These are phyloP conservation scores for Pichia ethanolica DNA, from an alignment of 805 yeast genomes.

Conservation along the genomic window DNA sequence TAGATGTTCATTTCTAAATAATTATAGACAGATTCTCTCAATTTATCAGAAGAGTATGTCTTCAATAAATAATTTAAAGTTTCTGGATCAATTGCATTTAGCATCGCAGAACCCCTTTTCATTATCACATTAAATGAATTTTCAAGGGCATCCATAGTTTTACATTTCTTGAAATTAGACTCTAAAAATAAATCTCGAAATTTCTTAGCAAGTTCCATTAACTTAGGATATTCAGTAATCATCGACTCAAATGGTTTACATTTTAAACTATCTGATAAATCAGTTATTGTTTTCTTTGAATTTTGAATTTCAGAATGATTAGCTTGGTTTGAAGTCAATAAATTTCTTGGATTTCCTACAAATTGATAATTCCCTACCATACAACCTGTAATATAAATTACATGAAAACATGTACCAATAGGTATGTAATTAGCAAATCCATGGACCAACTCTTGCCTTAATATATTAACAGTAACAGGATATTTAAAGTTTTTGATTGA, in stretches of 20 bases:
- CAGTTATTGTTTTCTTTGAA: neutral
- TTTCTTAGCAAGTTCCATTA: neutral
- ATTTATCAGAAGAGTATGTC: constrained; percentile 24
- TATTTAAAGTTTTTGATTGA: constrained; percentile 53
- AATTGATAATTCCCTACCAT: constrained; percentile 33
- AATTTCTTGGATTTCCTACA: neutral
- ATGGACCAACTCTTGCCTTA: constrained; percentile 39
- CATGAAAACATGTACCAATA: constrained; percentile 45
- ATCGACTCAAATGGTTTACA: constrained; percentile 1
- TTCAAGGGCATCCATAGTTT: constrained; percentile 2
- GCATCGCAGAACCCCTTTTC: constrained; percentile 22
- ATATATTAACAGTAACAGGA: constrained; percentile 37
- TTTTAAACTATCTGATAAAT: too few relatives aligned
- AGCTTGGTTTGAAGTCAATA: neutral
- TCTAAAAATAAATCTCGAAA: constrained; percentile 1
- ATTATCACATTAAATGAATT: constrained; percentile 4
- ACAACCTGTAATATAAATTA: constrained; percentile 52
- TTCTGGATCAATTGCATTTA: constrained; percentile 6
- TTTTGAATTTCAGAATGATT: neutral
- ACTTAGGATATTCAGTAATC: neutral
- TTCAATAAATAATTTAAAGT: constrained; percentile 19
- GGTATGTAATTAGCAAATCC: constrained; percentile 56
- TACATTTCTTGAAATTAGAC: constrained; percentile 7
- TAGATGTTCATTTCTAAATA: constrained; percentile 67
- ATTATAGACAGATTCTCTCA: constrained; percentile 50